Base-by-base conservation (phyloP, 257 asterid genomes). In the Linaria vulgaris region DNA sequence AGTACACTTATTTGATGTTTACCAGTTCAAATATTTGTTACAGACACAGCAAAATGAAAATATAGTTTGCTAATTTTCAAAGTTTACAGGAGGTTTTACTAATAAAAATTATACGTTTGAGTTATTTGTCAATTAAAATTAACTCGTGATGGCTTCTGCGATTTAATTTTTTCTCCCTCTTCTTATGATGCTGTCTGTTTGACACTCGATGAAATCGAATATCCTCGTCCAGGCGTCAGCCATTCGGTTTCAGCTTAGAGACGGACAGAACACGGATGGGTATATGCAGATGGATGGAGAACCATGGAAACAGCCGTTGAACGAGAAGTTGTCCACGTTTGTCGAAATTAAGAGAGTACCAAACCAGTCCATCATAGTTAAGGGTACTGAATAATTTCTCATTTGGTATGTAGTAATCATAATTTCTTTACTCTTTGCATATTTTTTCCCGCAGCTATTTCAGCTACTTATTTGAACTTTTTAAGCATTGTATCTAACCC, bases 211-310 rank as follows among this genome's bases (percentile, higher is more conserved):
- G 0, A 31, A 37, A 34, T 11, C 27, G 20, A 44, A 25, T 25
- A 15, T 5, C 3, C n/a, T 27, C 45, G 31, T 56, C 15, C 74
- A 88, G 95, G 98, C 96, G 55, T 79, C 96, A 23, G 86, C 86
- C 8, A 86, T 88, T 31, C 77, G 96, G 54, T 91, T 90, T 47
- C 94, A 88, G 80, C 87, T 91, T 0, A 73, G 96, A 78, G 98
- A 96, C n/a, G 98, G 95, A 31, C 95, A 86, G 66, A 88, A 96
- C 95, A 70, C 79, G 14, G 84, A 88, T 75, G 98, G 88, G 27
- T 88, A 78, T 59, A 80, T 88, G 98, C 98, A 91, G 85, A 76
- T 86, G 82, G 98, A 91, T 52, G 98, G 98, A 0, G 96, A 91
- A 64, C 98, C 98, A 21, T 88, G 96, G 98, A 88, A 88, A 63